Base-by-base conservation (phyloP, 2,329 filamentous ascomycete genomes). In the Coleophoma crateriformis region DNA sequence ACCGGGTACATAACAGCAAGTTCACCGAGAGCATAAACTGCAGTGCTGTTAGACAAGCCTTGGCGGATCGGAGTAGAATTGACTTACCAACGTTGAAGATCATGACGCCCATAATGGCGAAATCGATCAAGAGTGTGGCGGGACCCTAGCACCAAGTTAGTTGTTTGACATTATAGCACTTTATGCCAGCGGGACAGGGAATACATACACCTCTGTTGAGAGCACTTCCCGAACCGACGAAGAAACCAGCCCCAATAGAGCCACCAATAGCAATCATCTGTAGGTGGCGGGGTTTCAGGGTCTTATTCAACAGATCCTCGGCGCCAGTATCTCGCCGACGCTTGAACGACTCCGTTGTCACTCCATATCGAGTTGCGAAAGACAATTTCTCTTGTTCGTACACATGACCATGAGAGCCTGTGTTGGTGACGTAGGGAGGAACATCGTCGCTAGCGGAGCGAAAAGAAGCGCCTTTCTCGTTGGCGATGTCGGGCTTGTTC, bases 201-300 rank as follows among this genome's bases (percentile, higher is more conserved):
- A 19, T 32, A 53, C 53, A 39, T 52, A 60, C 58, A 59, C 88
- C 89, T n/a, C 74, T 73, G 40, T 79, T 73, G 53, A 94, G 71
- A 10, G 88, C 83, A 52, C 73, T 77, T 49, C 88, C 88, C 1
- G 88, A 92, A 20, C 88, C 87, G 33, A 96, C 88, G 66, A 95
- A 95, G 2, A 96, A 74, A 58, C 90, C 90, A 33, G 87, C 90
- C 78, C 87, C 87, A 61, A 96, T 95, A 12, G 87, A 92, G 41
- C 90, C 90, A 61, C 90, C 90, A 58, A 96, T 95, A 15, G 91
- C 91, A 74, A 96, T 96, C 91, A 96, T 96, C 72, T 96, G 91
- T 64, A 96, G 66, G 72, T 96, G 91, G 37, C 90, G 78, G 22
- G 84, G 83, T 69, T 94, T 92, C 58, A 95, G 70, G 66, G 83